Evolutionary conservation across 2,329 filamentous ascomycete genomes (phyloP), one percentile per base, ranked within the genome.

Genomic region (Cucurbitaria berberidis): DNA sequence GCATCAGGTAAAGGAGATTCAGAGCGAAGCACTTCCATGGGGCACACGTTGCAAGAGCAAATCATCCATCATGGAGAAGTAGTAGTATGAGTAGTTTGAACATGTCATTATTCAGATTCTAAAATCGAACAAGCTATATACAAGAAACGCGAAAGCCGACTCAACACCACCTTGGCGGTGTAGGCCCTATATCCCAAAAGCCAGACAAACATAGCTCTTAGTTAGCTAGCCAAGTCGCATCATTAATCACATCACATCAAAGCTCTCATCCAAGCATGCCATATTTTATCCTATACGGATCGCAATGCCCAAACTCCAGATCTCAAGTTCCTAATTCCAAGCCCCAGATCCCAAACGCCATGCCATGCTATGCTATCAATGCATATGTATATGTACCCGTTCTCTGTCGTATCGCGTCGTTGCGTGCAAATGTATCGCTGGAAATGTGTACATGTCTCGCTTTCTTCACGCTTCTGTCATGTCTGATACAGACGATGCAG

Each of bases 401-500:
- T 26, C 24, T 26, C 9, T 9, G 24, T 26, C 24, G 9, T 26
- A 26, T 5, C 5, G 24, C 24, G 24, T 26, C 24, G 24, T 26
- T 9, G 9, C 9, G 34, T 18, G n/a, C 8, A 36, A 6, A 16
- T 16, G 34, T 50, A 22, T 44, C 18, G 18, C 24, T 11, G 19
- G n/a, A 16, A 7, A 13, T 6, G 29, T 34, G n/a, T 26, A 9
- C 9, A 26, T 9, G 9, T 5, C 24, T 26, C 9, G 5, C 24
- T 5, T 22, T 34, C 35, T 39, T 32, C 55, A 29, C 46, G 32
- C 49, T 45, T 60, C 62, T 21, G 68, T 69, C 65, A 73, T 69
- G 30, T 75, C 72, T 32, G 65, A 69, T 21, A 68, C 68, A 9
- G 56, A 62, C 16, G 65, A 60, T 8, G 65, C 64, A 3, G 66